Evolutionary conservation across 208 protist species (phyloP), one percentile per base, ranked within the genome.

Genomic region (Acanthamoeba lenticulata): DNA sequence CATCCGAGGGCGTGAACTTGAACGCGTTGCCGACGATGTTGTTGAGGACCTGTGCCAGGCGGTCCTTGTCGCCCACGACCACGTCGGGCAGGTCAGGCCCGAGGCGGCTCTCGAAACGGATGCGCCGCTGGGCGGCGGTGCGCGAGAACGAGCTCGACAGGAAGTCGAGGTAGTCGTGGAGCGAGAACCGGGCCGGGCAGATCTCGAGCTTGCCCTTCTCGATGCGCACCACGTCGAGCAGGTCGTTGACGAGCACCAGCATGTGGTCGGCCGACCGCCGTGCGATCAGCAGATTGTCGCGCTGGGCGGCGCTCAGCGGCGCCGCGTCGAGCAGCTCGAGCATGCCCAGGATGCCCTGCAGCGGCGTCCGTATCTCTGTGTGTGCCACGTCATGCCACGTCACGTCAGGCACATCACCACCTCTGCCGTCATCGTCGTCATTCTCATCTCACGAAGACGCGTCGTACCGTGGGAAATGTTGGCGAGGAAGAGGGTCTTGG

Each of bases 151-250:
- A 90, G 3, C 34, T 42, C 7, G 52, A 72, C 36, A 90, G 52
- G 83, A 38, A 90, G 29, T 90, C 17, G 13, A 90, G 42, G 38
- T 90, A 32, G 57, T 90, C 47, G 24, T 24, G 83, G 9, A 90
- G 83, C 4, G 83, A 90, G 83, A 90, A 90, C 47, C 52, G 83
- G 1, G 83, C 57, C 0, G 57, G 83, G 36, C 49, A 90, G 47
- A 90, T 62, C 52, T 62, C 83, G 1, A 90, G 83, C 49, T 90
- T 90, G 83, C 83, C 83, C 40, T 42, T 47, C 83, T 90, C 83
- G 32, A 90, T 90, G 29, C 83, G 83, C 57, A 90, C 83, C 36
- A 90, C 49, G 52, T 90, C 83, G 38, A 90, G 57, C 36, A 90
- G 83, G 52, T 90, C 83, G 52, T 90, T 69, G 9, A 90, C 36